Evolutionary conservation across 805 yeast genomes (phyloP).

Genomic region (Ogataea sp.): DNA sequence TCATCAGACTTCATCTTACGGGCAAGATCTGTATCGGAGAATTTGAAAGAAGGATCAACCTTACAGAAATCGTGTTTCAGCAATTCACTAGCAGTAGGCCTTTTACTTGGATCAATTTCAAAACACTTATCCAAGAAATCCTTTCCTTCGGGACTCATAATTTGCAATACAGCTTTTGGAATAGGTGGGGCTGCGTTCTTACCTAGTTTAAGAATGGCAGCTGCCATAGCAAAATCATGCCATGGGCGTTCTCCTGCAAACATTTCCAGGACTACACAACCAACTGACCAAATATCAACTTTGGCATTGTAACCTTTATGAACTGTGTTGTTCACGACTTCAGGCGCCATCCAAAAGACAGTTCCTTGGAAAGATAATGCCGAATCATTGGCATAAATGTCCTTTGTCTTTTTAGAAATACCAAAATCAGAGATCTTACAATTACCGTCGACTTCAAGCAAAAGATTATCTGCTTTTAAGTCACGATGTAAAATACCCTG

Average conservation of each 20-base stretch:
- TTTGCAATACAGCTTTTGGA: conserved; percentile 73
- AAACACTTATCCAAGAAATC: conserved; percentile 74
- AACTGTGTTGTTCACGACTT: conserved; percentile 79
- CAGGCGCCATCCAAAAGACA: conserved; percentile 99
- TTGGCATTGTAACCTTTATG: conserved; percentile 95
- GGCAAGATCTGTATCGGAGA: conserved; percentile 23
- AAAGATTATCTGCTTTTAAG: conserved; percentile 85
- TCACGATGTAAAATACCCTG: conserved; percentile 89
- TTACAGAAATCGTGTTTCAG: conserved; percentile 37
- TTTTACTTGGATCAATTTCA: conserved; percentile 61
- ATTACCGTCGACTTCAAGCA: conserved; percentile 85
- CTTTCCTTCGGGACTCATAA: conserved; percentile 57
- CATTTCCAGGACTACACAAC: conserved; percentile 97
- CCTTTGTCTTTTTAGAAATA: conserved; percentile 77
- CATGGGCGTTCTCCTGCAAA: conserved; percentile 96
- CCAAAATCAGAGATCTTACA: conserved; percentile 97
- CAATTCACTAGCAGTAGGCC: conserved; percentile 80
- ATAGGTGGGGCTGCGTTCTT: conserved; percentile 91
- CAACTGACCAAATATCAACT: conserved; percentile 96
- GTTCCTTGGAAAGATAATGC: conserved; percentile 96
- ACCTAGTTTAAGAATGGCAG: conserved; percentile 88
- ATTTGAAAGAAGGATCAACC: conserved; percentile 15
- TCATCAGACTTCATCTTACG: conserved; percentile 20
- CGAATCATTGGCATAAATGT: conserved; percentile 83
- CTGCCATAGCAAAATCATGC: conserved; percentile 91